Evolutionary conservation across 2,329 filamentous ascomycete species (phyloP).

Genomic region (Ophiostoma sp.): DNA sequence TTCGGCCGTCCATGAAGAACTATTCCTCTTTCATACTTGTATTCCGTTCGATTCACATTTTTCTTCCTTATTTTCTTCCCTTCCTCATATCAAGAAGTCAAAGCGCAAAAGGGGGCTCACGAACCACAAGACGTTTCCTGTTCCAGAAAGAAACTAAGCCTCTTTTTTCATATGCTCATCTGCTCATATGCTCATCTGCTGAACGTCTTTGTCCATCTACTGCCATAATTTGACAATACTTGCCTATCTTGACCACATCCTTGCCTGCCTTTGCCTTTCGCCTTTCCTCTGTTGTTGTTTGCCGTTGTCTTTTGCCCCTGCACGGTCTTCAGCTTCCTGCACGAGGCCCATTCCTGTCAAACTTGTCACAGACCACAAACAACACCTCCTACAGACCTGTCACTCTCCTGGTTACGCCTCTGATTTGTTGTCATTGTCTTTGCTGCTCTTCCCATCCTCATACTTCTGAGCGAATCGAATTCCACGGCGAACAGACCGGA

Average conservation of each 20-base stretch:
- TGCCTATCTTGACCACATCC: background rate
- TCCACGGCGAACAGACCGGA: constrained; percentile 3
- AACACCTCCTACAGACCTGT: background rate
- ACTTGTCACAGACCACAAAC: background rate
- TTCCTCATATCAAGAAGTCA: background rate
- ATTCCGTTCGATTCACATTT: background rate
- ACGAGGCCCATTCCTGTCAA: background rate
- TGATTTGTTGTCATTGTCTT: too few relatives aligned
- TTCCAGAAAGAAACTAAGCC: background rate
- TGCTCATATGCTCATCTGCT: background rate
- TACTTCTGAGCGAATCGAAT: background rate
- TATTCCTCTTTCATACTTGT: background rate
- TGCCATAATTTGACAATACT: background rate
- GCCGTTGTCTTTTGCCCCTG: background rate
- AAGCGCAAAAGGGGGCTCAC: background rate
- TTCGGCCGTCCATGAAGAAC: background rate
- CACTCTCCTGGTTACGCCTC: background rate
- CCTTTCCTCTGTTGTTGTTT: background rate
- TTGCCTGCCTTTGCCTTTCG: too few relatives aligned
- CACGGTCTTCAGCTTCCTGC: background rate
- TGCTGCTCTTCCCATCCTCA: background rate
- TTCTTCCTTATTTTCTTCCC: background rate
- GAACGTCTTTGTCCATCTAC: background rate
- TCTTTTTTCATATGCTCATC: background rate
- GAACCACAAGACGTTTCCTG: background rate